These are phyloP conservation scores for Leptographium wingfieldii DNA, from an alignment of 2,329 filamentous ascomycete genomes.

Conservation along the genomic window DNA sequence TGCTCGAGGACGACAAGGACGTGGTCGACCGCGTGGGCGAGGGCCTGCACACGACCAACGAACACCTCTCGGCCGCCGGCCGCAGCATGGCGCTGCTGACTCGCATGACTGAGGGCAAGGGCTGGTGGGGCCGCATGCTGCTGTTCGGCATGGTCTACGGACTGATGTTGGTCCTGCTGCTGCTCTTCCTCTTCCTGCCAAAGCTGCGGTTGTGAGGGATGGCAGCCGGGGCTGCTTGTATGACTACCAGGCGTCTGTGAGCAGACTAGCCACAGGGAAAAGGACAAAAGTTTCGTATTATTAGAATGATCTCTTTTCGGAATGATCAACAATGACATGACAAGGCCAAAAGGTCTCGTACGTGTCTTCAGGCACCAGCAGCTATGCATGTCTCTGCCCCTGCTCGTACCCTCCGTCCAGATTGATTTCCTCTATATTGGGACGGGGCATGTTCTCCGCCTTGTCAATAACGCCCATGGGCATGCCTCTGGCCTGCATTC, in stretches of 20 bases:
- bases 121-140: slow-evolving; percentile 74
- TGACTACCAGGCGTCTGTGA: neutral
- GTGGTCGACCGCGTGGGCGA: slow-evolving; percentile 58
- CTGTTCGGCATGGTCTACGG: slow-evolving; percentile 76
- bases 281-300: neutral
- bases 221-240: neutral
- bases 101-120: slow-evolving; percentile 75
- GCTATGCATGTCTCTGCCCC: neutral
- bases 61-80: slow-evolving; percentile 63
- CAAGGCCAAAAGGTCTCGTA: no score
- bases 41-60: slow-evolving; percentile 64
- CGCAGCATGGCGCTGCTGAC: slow-evolving; percentile 65
- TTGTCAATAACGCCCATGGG: slow-evolving; percentile 16
- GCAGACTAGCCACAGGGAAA: neutral
- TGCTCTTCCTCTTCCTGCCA: slow-evolving; percentile 75
- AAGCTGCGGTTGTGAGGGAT: slow-evolving; percentile 65
- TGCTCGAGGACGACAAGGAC: slow-evolving; percentile 60
- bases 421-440: neutral
- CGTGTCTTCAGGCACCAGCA: no score
- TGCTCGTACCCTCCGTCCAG: neutral
- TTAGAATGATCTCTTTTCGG: neutral
- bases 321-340: neutral
- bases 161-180: slow-evolving; percentile 62
- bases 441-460: slow-evolving; percentile 2
- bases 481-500: slow-evolving; percentile 14